A percentile compares a stretch with the other conserved stretches of the same genome.
Evolutionary conservation across 108 stramenopile species (phyloP).

Genomic region (Nitzschia putrida): DNA sequence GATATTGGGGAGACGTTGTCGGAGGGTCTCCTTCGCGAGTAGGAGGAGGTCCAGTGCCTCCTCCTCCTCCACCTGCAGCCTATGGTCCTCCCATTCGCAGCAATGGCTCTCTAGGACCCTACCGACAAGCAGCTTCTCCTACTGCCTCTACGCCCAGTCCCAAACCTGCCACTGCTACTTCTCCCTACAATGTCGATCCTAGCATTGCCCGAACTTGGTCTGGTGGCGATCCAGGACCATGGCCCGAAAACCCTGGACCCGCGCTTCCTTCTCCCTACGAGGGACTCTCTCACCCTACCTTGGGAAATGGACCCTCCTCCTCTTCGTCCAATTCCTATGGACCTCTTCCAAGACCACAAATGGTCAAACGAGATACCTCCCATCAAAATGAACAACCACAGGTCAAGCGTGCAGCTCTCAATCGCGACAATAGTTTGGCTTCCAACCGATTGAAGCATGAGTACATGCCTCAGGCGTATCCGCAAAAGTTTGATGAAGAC

Average conservation of each 20-base stretch:
- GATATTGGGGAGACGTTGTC: conserved; percentile 33
- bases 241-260: conserved; percentile 19
- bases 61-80: conserved; percentile 35
- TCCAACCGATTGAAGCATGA: conserved; percentile 69
- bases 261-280: conserved; percentile 11
- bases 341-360: conserved; percentile 52
- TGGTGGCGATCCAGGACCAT: conserved; percentile 17
- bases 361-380: conserved; percentile 82
- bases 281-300: background rate
- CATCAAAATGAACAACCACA: conserved; percentile 74
- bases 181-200: conserved; percentile 40
- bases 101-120: conserved; percentile 24
- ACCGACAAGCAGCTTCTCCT: conserved; percentile 26
- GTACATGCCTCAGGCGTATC: conserved; percentile 45
- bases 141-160: conserved; percentile 30
- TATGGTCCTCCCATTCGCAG: conserved; percentile 13
- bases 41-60: conserved; percentile 3
- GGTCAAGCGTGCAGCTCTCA: conserved; percentile 72
- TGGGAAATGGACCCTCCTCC: conserved; percentile 2
- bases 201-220: conserved; percentile 42
- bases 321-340: background rate
- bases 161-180: background rate
- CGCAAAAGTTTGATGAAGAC: conserved; percentile 33
- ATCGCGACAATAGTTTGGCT: conserved; percentile 70
- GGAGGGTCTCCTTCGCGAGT: conserved; percentile 3